A percentile compares a stretch with the other conserved stretches of the same genome.
phyloP scores from a whole-genome alignment of 1,284 basidiomycete species.

The Trametes hirsuta region DNA sequence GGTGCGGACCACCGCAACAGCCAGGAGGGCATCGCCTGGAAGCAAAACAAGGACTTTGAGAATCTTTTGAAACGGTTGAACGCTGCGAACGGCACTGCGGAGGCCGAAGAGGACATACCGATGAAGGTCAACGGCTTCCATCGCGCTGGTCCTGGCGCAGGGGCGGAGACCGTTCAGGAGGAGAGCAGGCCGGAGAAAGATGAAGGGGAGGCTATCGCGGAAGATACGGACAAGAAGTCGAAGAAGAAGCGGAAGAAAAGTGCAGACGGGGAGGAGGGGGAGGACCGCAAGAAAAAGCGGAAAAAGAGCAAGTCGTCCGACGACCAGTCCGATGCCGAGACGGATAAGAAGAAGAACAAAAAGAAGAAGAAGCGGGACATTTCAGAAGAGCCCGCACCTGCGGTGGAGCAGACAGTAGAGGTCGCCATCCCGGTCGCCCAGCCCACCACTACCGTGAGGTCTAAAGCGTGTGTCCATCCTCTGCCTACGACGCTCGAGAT shows the following conservation, averaged over 20 bases:
- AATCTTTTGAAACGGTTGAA: conserved; percentile 65
- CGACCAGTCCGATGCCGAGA: conserved; percentile 21
- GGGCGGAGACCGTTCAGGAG: conserved; percentile 5
- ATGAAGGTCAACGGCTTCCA: conserved; percentile 35
- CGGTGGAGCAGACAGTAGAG: not conserved
- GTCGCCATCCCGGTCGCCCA: conserved; percentile 8
- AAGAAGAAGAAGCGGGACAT: conserved; percentile 33
- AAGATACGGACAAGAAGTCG: conserved; percentile 27
- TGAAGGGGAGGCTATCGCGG: conserved; percentile 9
- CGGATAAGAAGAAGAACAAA: conserved; percentile 32
- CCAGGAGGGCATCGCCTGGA: conserved; percentile 76
- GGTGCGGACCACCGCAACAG: conserved; percentile 69
- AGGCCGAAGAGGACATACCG: conserved; percentile 19
- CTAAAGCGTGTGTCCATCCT: conserved; percentile 13
- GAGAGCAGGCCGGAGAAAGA: not conserved
- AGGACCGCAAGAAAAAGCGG: conserved; percentile 35
- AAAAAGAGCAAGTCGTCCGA: conserved; percentile 31
- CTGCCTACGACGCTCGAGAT: not conserved
- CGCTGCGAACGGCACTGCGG: conserved; percentile 26
- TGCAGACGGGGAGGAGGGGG: conserved; percentile 30
- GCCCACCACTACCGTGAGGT: not conserved
- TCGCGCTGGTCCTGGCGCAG: conserved; percentile 13
- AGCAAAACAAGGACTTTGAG: conserved; percentile 82
- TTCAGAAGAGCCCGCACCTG: conserved; percentile 19
- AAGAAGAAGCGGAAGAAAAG: conserved; percentile 34